A percentile compares a stretch with the other conserved stretches of the same genome.
phyloP scores from a whole-genome alignment of 768 basidiomycete species.

The Russula olivacea region DNA sequence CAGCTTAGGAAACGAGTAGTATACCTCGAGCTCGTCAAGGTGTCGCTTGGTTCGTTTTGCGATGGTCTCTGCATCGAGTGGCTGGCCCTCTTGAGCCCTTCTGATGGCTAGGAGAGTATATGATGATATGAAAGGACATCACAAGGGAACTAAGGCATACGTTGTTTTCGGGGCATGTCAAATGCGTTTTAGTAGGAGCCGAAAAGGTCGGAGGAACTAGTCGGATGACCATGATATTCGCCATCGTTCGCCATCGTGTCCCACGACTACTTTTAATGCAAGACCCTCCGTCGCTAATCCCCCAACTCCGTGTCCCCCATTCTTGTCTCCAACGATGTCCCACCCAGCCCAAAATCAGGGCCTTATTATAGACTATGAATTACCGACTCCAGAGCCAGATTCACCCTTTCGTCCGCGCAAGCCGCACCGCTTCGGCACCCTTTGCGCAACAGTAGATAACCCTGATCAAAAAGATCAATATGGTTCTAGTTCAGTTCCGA shows the following conservation, averaged over 20 bases:
- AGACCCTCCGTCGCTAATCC: neutral
- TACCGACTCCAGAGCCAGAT: conserved; percentile 80
- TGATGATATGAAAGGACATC: neutral
- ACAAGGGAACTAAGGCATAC: neutral
- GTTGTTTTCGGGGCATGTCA: conserved; percentile 20
- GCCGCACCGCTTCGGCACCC: conserved; percentile 84
- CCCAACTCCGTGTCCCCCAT: neutral
- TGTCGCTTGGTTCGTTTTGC: conserved; percentile 71
- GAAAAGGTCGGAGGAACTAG: conserved; percentile 4
- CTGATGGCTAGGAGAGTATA: conserved; percentile 37
- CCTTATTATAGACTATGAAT: conserved; percentile 37
- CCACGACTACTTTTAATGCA: conserved; percentile 20
- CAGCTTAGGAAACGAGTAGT: conserved; percentile 16
- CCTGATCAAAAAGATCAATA: conserved; percentile 92
- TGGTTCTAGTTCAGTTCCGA: conserved; percentile 89
- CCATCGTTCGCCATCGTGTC: conserved; percentile 22
- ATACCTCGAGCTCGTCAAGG: conserved; percentile 80
- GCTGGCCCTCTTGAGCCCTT: conserved; percentile 39
- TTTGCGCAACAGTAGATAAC: conserved; percentile 89
- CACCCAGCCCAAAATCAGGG: conserved; percentile 4
- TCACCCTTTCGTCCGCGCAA: conserved; percentile 61
- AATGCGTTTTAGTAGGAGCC: neutral
- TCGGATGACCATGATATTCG: neutral
- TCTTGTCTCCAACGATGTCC: conserved; percentile 7
- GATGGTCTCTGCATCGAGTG: conserved; percentile 57